Evolutionary conservation across 108 stramenopile genomes (phyloP).

Genomic region (Discostella stelligeroides): DNA sequence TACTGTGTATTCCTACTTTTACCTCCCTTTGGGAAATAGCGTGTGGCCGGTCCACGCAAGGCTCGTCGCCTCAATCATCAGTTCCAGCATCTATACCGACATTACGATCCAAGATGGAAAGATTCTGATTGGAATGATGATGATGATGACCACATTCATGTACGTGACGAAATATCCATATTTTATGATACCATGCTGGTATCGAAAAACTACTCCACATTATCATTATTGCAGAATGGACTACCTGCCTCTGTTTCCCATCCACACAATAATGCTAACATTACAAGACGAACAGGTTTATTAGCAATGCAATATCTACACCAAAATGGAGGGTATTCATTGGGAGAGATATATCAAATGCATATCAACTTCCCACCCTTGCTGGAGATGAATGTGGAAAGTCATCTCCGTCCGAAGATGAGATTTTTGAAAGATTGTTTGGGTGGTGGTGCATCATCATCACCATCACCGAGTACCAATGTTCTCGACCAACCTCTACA

Average conservation of each 20-base stretch:
- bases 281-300: conserved; percentile 17
- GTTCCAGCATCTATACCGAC: conserved; percentile 77
- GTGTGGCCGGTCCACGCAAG: conserved; percentile 57
- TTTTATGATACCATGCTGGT: conserved; percentile 10
- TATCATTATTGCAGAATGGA: no score
- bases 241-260: no score
- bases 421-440: conserved; percentile 74
- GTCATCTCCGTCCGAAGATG: conserved; percentile 82
- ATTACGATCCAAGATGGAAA: conserved; percentile 47
- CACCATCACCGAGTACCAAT: neutral
- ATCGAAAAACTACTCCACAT: neutral
- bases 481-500: no score
- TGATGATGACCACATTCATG: no score
- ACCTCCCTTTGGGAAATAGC: conserved; percentile 62
- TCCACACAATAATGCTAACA: conserved; percentile 15
- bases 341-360: conserved; percentile 60
- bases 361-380: conserved; percentile 75
- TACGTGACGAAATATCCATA: neutral
- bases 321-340: conserved; percentile 54
- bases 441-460: no score
- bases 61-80: conserved; percentile 79
- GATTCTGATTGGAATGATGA: conserved; percentile 46
- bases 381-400: conserved; percentile 59
- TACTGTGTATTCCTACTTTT: no score
- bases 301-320: conserved; percentile 63